A percentile compares a stretch with the other conserved stretches of the same genome.
Conservation (phyloP, 2,329 filamentous ascomycete genomes). For the Cytospora piceicola region DNA sequence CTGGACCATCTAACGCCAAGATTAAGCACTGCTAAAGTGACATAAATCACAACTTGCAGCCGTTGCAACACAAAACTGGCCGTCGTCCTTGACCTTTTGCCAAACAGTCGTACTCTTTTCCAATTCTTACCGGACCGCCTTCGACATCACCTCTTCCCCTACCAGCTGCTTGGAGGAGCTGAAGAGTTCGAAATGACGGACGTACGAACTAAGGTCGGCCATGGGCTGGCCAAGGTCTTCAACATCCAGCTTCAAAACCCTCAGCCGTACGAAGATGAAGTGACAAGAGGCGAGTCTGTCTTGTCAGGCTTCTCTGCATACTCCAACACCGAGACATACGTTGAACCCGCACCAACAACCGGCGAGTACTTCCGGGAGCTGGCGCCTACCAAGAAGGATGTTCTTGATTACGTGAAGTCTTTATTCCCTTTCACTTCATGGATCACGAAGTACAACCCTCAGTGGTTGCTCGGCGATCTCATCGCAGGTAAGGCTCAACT, state of each 20-base stretch:
- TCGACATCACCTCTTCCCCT: slow-evolving; percentile 9
- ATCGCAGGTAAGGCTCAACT: slow-evolving; percentile 69
- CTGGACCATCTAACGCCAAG: neutral
- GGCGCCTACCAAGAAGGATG: slow-evolving; percentile 59
- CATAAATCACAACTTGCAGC: slow-evolving; percentile 27
- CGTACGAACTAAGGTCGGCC: slow-evolving; percentile 65
- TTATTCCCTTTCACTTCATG: slow-evolving; percentile 90
- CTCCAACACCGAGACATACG: slow-evolving; percentile 67
- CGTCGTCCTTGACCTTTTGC: neutral
- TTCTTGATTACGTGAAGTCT: slow-evolving; percentile 65
- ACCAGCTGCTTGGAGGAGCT: slow-evolving; percentile 17
- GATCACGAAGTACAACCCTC: slow-evolving; percentile 84
- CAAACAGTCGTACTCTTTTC: slow-evolving; percentile 7
- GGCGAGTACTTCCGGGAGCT: slow-evolving; percentile 71
- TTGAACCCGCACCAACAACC: slow-evolving; percentile 79
- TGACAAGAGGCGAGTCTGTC: slow-evolving; percentile 78
- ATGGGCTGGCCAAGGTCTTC: slow-evolving; percentile 74
- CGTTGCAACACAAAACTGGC: slow-evolving; percentile 5
- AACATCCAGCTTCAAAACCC: slow-evolving; percentile 80
- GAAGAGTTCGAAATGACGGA: slow-evolving; percentile 40
- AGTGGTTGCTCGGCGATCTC: slow-evolving; percentile 88
- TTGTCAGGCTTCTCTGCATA: slow-evolving; percentile 66
- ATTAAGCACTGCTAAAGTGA: slow-evolving; percentile 7
- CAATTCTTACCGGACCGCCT: slow-evolving; percentile 6
- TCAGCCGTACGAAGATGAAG: slow-evolving; percentile 61